Percentiles rank a stretch among this genome's conserved stretches.
These are phyloP conservation scores for Panicum virgatum DNA, from an alignment of 202 grass and related monocot species.

Conservation along the genomic window DNA sequence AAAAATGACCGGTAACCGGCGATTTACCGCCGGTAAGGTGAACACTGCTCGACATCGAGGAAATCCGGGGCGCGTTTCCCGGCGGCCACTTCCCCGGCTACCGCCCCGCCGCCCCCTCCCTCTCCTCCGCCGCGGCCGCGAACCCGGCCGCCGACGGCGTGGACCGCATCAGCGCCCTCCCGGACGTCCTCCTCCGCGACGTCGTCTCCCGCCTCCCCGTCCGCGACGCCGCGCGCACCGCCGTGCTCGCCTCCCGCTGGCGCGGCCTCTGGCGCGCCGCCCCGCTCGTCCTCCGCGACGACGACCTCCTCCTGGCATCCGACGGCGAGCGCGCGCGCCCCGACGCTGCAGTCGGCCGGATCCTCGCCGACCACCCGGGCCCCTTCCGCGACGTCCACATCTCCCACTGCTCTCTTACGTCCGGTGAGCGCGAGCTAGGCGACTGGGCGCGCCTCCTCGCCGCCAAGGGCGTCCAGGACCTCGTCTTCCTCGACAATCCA, in stretches of 20 bases:
- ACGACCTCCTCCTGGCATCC: background rate
- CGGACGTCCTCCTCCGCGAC: conserved; percentile 9
- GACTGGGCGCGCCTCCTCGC: background rate
- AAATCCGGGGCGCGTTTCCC: background rate
- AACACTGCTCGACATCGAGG: background rate
- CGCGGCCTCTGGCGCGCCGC: background rate
- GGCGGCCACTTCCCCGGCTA: background rate
- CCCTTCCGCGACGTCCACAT: background rate
- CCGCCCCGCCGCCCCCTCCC: background rate
- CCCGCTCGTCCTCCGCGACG: background rate
- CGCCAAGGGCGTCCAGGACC: background rate
- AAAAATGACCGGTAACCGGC: no score
- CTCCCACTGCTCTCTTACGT: background rate
- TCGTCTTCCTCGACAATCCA: background rate
- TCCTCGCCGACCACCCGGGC: conserved; percentile 5
- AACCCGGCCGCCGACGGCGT: background rate
- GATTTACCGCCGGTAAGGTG: no score
- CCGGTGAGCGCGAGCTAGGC: background rate
- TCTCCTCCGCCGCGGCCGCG: background rate
- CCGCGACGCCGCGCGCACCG: background rate
- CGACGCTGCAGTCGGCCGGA: background rate
- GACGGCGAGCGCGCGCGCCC: background rate
- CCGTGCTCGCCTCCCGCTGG: background rate
- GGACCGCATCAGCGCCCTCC: conserved; percentile 22
- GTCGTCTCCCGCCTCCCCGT: conserved; percentile 27